These are phyloP conservation scores for Chimonanthus praecox DNA, from an alignment of 164 flowering plant species.

Conservation along the genomic window DNA sequence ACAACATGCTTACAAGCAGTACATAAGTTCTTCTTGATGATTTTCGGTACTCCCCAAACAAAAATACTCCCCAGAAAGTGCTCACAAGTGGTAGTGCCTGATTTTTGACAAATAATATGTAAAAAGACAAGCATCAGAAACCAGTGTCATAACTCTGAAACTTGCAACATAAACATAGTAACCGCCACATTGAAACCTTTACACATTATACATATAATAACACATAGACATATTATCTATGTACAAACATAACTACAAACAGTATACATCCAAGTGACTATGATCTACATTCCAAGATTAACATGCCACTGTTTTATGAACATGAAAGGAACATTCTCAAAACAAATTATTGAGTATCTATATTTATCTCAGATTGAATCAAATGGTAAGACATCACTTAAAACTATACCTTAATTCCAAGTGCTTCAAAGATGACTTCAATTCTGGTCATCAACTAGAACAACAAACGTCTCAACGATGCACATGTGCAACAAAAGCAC, in stretches of 20 bases:
- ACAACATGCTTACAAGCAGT: slow-evolving; percentile 64
- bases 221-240: neutral
- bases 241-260: neutral
- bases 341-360: too few relatives aligned
- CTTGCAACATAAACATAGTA: neutral
- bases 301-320: too few relatives aligned
- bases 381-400: too few relatives aligned
- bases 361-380: too few relatives aligned
- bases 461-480: too few relatives aligned
- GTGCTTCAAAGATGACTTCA: too few relatives aligned
- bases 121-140: neutral
- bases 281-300: too few relatives aligned
- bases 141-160: neutral
- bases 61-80: slow-evolving; percentile 83
- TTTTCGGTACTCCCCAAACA: slow-evolving; percentile 87
- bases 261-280: neutral
- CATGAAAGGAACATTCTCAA: too few relatives aligned
- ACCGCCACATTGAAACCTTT: neutral
- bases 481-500: too few relatives aligned
- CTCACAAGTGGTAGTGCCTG: slow-evolving; percentile 97
- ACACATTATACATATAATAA: too few relatives aligned
- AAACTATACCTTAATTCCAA: too few relatives aligned
- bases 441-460: too few relatives aligned
- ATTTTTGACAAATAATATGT: neutral
- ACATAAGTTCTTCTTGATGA: slow-evolving; percentile 74